phyloP scores from a whole-genome alignment of 441 rosid species.

The Caryocar brasiliense region DNA sequence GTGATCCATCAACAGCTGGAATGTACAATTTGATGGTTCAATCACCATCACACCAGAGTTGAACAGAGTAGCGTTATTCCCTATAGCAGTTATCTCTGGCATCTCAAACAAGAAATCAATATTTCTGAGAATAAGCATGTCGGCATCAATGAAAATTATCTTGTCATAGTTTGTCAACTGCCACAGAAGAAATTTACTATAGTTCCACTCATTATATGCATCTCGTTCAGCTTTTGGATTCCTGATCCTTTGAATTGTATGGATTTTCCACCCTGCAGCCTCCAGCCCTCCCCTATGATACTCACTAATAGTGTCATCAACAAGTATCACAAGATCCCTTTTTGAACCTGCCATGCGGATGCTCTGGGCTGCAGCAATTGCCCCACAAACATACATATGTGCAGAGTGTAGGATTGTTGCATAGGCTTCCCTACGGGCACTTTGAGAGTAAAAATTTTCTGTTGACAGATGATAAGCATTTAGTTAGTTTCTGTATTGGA shows the following conservation, averaged over 20 bases:
- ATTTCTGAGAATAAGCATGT: slow-evolving; percentile 70
- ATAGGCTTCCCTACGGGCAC: slow-evolving; percentile 61
- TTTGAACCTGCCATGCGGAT: slow-evolving; percentile 83
- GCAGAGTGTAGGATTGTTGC: slow-evolving; percentile 88
- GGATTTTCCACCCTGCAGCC: slow-evolving; percentile 83
- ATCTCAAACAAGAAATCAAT: slow-evolving; percentile 76
- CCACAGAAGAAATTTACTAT: slow-evolving; percentile 89
- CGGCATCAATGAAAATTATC: slow-evolving; percentile 83
- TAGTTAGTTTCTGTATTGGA: slow-evolving; percentile 8
- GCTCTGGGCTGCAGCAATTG: slow-evolving; percentile 75
- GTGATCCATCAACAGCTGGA: slow-evolving; percentile 70
- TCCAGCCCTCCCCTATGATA: slow-evolving; percentile 58
- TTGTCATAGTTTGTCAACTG: slow-evolving; percentile 70
- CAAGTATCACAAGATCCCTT: slow-evolving; percentile 72
- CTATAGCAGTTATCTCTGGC: slow-evolving; percentile 73
- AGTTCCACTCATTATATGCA: slow-evolving; percentile 83
- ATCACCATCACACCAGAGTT: slow-evolving; percentile 83
- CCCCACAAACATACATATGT: slow-evolving; percentile 68
- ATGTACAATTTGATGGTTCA: slow-evolving; percentile 74
- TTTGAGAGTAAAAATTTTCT: slow-evolving; percentile 54
- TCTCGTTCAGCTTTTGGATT: slow-evolving; percentile 67
- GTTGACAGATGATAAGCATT: slow-evolving; percentile 12
- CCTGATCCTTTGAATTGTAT: slow-evolving; percentile 62
- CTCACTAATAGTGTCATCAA: slow-evolving; percentile 58
- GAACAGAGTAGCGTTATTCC: slow-evolving; percentile 66